phyloP scores from a whole-genome alignment of 1,284 basidiomycete genomes.

The Ceratobasidium theobromae region DNA sequence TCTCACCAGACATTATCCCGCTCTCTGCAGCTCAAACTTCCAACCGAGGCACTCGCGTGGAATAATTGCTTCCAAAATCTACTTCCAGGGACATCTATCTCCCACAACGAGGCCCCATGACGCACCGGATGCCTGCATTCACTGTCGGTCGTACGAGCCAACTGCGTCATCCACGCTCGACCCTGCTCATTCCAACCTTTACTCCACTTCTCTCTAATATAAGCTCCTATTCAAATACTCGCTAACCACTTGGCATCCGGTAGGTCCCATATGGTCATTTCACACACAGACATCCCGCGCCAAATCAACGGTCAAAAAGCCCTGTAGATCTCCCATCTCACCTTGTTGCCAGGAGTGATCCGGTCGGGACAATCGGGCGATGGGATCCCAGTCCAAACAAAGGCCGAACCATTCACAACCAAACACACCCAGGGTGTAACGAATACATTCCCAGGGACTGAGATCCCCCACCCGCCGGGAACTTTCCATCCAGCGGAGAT shows the following conservation, averaged over 20 bases:
- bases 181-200: not conserved
- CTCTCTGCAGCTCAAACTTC: too few relatives aligned
- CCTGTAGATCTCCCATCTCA: not conserved
- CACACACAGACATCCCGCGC: not conserved
- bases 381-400: slow-evolving; percentile 7
- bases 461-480: not conserved
- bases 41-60: too few relatives aligned
- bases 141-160: too few relatives aligned
- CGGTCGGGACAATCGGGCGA: not conserved
- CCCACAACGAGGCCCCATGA: too few relatives aligned
- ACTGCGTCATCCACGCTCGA: not conserved
- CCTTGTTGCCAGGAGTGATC: not conserved
- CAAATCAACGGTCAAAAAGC: not conserved
- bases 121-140: too few relatives aligned
- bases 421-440: not conserved
- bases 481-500: not conserved
- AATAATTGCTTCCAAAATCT: too few relatives aligned
- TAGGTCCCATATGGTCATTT: not conserved
- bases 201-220: not conserved
- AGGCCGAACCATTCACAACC: slow-evolving; percentile 7
- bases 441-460: not conserved
- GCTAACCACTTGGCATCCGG: not conserved
- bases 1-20: too few relatives aligned
- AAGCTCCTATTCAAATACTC: not conserved
- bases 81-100: too few relatives aligned